Evolutionary conservation across 352 stramenopile genomes (phyloP), one percentile per base, ranked within the genome.

Genomic region (Bremia lactucae): DNA sequence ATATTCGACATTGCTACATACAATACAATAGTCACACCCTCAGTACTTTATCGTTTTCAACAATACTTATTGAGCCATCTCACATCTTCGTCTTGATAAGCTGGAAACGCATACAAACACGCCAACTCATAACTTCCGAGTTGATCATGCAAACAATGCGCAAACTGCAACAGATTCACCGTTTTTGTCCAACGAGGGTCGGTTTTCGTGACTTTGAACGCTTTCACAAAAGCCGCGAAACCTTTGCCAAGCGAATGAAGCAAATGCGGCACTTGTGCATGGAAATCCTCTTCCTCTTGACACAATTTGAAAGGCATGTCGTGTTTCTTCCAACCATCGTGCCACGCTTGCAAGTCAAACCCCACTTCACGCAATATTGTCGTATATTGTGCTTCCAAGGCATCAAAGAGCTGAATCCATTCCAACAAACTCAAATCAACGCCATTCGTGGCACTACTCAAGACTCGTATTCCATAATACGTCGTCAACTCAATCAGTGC

Each of bases 121-220:
- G 78, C 73, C 6, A 91, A 59, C 31, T 72, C 68, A 46, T 91
- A 91, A 38, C 73, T 76, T 0, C 78, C 78, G 13, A 91, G 67
- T 49, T 84, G 80, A 59, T 91, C 78, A 51, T 91, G 75, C 24
- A 87, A 82, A 41, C 88, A 75, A 47, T 91, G 78, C 3, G 78
- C 75, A 8, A 65, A 68, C 0, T 66, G 68, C 8, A 91, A 52
- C 23, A 85, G 61, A 22, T 87, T 61, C 26, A 89, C 61, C 2
- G 77, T 65, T 21, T 80, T 71, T 1, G 52, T 49, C 11, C 72
- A 83, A 3, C 52, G 65, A 20, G 42, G 8, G 7, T 36, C 41
- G n/a, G n/a, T n/a, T n/a, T n/a, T n/a, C n/a, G n/a, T n/a, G n/a
- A n/a, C n/a, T n/a, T n/a, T n/a, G n/a, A 63, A 70, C 0, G 52